Evolutionary conservation across 106 monocot species (phyloP).

Genomic region (Dendrobium catenatum): DNA sequence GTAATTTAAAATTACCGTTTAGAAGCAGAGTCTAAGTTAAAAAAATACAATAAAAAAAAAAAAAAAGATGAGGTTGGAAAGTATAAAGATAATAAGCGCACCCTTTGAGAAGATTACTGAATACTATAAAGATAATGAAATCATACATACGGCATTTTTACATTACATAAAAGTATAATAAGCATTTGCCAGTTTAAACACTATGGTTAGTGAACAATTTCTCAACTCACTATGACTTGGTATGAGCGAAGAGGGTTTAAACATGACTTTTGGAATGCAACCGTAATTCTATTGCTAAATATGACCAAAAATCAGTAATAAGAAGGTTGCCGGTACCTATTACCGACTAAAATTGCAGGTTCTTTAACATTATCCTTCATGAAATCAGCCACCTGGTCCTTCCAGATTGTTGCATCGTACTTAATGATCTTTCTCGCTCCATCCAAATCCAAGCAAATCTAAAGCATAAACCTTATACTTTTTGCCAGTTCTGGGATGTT

Average conservation of each 20-base stretch:
- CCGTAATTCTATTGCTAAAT: not conserved
- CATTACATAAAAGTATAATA: not conserved
- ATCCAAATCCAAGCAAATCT: conserved; percentile 94
- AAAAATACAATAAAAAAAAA: not conserved
- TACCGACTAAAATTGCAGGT: conserved; percentile 83
- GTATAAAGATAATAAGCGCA: not conserved
- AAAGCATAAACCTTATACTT: conserved; percentile 91
- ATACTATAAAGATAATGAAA: not conserved
- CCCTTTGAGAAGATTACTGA: not conserved
- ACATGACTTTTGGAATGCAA: not conserved
- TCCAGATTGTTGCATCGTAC: conserved; percentile 86
- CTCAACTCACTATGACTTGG: not conserved
- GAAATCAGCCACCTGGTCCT: conserved; percentile 88
- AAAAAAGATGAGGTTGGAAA: not conserved
- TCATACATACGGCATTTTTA: not conserved
- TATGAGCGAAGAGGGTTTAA: not conserved
- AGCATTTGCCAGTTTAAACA: not conserved
- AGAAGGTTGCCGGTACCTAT: conserved; percentile 44
- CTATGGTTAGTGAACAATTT: not conserved
- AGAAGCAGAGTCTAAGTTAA: not conserved
- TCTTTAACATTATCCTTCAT: conserved; percentile 85
- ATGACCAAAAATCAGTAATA: not conserved
- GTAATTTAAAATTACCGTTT: not conserved
- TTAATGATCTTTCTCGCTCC: conserved; percentile 96
- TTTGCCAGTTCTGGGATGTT: conserved; percentile 92